Percentiles rank a stretch among this genome's conserved stretches.
phyloP scores from a whole-genome alignment of 495 filamentous ascomycete genomes.

The Daldinia loculata region DNA sequence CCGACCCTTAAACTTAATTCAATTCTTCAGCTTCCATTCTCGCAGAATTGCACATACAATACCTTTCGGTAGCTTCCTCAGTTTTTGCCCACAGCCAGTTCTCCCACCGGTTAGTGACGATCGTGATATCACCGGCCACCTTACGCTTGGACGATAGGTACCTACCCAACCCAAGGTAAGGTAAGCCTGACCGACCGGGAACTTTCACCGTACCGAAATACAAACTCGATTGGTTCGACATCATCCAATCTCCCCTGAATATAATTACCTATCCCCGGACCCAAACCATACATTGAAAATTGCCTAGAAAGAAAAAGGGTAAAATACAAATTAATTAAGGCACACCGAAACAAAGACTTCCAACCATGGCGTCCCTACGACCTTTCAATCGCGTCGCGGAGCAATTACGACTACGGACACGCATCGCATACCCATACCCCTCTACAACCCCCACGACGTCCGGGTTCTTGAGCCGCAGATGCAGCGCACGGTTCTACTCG shows the following conservation, averaged over 20 bases:
- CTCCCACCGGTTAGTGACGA: constrained; percentile 22
- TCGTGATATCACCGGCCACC: constrained; percentile 35
- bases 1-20: constrained; percentile 8
- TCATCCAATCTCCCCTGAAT: constrained; percentile 29
- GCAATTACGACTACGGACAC: constrained; percentile 21
- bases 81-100: constrained; percentile 1
- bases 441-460: constrained; percentile 4
- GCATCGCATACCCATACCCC: constrained; percentile 7
- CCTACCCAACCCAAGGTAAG: constrained; percentile 4
- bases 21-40: not conserved
- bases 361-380: constrained; percentile 31
- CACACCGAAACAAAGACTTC: not conserved
- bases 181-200: constrained; percentile 25
- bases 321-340: constrained; percentile 3
- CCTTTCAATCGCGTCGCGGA: constrained; percentile 18
- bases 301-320: constrained; percentile 11
- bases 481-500: constrained; percentile 49
- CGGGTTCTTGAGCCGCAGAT: constrained; percentile 14
- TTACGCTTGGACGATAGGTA: constrained; percentile 27
- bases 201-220: constrained; percentile 32
- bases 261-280: constrained; percentile 33
- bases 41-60: not conserved
- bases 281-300: constrained; percentile 13
- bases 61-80: not conserved
- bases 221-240: constrained; percentile 30